These are phyloP conservation scores for Acephala macrosclerotiorum DNA, from an alignment of 2,329 filamentous ascomycete species.

Conservation along the genomic window DNA sequence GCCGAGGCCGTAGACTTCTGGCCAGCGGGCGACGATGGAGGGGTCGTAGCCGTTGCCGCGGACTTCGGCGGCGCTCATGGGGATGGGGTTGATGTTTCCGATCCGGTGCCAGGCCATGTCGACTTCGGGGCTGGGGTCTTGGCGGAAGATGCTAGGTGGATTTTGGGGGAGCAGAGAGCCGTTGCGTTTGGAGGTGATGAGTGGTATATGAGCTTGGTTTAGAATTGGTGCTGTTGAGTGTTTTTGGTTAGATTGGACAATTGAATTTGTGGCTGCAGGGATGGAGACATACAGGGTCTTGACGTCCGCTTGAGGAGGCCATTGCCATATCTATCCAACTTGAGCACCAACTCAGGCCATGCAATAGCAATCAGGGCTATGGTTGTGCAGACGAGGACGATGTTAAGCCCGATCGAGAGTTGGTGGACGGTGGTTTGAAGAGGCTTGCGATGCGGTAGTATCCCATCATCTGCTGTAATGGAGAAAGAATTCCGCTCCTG, in stretches of 20 bases:
- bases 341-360: not conserved
- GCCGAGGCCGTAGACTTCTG: not conserved
- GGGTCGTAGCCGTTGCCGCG: not conserved
- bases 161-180: not conserved
- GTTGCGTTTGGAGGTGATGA: not conserved
- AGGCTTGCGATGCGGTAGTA: not conserved
- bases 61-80: not conserved
- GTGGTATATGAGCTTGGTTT: not conserved
- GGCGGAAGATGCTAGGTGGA: not conserved
- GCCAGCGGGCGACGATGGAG: not conserved
- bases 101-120: not conserved
- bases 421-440: not conserved
- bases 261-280: not conserved
- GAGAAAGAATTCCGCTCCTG: not conserved
- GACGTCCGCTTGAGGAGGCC: not conserved
- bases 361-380: not conserved
- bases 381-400: not conserved
- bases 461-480: not conserved
- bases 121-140: not conserved
- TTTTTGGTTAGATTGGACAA: not conserved
- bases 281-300: not conserved
- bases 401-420: not conserved
- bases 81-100: not conserved
- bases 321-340: not conserved
- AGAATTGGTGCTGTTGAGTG: not conserved